Conservation (phyloP, 345 rosid species). For the Gossypium australe region DNA sequence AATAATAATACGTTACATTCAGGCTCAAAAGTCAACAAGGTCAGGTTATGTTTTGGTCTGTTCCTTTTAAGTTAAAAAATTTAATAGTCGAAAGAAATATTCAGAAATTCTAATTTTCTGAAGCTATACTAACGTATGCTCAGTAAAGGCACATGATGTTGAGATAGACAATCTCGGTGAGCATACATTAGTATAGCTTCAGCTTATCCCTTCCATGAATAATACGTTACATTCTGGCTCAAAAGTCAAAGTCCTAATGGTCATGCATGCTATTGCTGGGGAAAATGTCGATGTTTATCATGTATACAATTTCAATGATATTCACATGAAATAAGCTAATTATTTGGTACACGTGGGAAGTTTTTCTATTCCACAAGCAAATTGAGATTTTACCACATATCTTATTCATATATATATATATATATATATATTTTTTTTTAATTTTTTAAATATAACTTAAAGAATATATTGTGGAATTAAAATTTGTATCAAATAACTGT, state of each 20-base stretch:
- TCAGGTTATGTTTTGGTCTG: neutral
- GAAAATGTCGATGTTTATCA: neutral
- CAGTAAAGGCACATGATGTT: neutral
- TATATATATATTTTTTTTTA: too few relatives aligned
- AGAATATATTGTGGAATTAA: too few relatives aligned
- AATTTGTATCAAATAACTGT: too few relatives aligned
- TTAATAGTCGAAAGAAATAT: neutral
- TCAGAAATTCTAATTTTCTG: slow-evolving; percentile 10
- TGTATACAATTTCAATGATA: neutral
- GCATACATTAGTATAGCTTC: neutral
- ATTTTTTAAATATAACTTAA: too few relatives aligned
- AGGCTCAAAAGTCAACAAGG: neutral
- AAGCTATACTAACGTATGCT: neutral
- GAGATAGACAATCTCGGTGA: neutral
- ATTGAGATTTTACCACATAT: too few relatives aligned
- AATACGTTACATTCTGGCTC: neutral
- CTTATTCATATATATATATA: too few relatives aligned
- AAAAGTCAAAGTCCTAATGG: neutral
- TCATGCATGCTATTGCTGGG: neutral
- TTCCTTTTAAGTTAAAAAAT: neutral
- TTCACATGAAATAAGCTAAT: neutral
- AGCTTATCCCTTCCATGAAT: neutral
- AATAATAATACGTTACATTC: neutral
- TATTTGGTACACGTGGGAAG: neutral
- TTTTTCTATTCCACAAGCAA: too few relatives aligned